These are phyloP conservation scores for Pulveroboletus sp. DNA, from an alignment of 768 basidiomycete species.

Conservation along the genomic window DNA sequence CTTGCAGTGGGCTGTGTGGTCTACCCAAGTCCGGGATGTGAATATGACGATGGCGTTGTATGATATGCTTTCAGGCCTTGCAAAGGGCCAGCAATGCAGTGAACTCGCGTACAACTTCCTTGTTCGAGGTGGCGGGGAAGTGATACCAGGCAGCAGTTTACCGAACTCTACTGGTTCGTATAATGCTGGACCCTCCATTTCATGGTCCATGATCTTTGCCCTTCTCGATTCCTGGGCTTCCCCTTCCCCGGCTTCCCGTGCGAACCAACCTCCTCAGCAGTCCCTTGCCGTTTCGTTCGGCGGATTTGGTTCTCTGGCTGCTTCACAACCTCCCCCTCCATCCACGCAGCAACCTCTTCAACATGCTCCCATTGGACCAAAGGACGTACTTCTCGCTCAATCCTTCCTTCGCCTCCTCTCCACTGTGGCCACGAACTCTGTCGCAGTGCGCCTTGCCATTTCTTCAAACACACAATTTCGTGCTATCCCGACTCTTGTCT, in stretches of 20 bases:
- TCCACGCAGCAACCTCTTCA: conserved; percentile 37
- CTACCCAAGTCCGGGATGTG: conserved; percentile 67
- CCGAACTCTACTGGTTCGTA: conserved; percentile 34
- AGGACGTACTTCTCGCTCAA: conserved; percentile 74
- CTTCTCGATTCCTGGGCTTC: conserved; percentile 72
- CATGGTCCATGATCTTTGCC: conserved; percentile 75
- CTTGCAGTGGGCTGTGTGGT: conserved; percentile 88
- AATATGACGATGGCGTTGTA: conserved; percentile 77
- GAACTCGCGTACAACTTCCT: conserved; percentile 88
- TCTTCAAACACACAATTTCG: conserved; percentile 74
- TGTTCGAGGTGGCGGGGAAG: conserved; percentile 67
- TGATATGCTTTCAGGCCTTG: conserved; percentile 83
- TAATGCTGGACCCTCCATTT: conserved; percentile 53
- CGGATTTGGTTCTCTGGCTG: conserved; percentile 27
- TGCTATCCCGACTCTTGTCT: conserved; percentile 74
- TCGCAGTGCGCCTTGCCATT: conserved; percentile 74
- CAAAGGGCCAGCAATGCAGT: conserved; percentile 80
- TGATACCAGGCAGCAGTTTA: conserved; percentile 55
- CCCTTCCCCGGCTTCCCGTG: conserved; percentile 44
- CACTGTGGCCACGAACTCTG: conserved; percentile 68
- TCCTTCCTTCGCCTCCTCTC: conserved; percentile 78
- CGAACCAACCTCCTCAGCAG: conserved; percentile 41
- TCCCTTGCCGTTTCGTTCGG: conserved; percentile 30
- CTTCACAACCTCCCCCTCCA: conserved; percentile 27
- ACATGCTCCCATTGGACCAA: conserved; percentile 48